Percentiles rank a stretch among this genome's conserved stretches.
Conservation (phyloP, 257 asterid species). For the Solanum commersonii region DNA sequence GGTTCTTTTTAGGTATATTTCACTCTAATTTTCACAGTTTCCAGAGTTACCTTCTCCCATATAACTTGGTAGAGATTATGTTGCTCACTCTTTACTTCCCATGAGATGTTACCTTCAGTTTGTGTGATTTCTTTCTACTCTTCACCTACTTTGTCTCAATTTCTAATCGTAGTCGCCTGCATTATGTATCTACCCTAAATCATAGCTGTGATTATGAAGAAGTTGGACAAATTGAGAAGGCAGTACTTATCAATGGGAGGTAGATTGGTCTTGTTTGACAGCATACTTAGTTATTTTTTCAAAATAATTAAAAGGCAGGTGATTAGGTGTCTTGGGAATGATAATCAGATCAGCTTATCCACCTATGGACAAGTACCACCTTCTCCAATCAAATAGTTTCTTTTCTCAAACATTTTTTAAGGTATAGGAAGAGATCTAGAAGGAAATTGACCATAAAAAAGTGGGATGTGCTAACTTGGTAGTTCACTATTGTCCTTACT, state of each 20-base stretch:
- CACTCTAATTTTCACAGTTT: not conserved
- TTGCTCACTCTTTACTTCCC: not conserved
- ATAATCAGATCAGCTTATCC: not conserved
- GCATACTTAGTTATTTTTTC: not conserved
- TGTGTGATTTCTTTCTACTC: not conserved
- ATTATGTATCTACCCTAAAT: not conserved
- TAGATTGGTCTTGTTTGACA: not conserved
- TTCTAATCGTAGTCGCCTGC: not conserved
- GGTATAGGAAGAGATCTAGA: not conserved
- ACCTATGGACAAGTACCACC: not conserved
- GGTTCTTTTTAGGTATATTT: not conserved
- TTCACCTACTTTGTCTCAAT: not conserved
- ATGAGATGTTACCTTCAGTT: not conserved
- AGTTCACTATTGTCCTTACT: not conserved
- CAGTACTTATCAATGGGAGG: not conserved
- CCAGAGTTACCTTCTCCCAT: not conserved
- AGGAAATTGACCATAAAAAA: not conserved
- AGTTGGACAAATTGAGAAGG: not conserved
- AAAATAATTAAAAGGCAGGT: not conserved
- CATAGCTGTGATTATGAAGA: not conserved
- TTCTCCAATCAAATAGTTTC: not conserved
- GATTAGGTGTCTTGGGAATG: not conserved
- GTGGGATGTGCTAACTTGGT: not conserved
- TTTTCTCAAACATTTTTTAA: not conserved
- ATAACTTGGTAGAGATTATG: not conserved